phyloP scores from a whole-genome alignment of 768 basidiomycete species.

The Mycena chlorophos region DNA sequence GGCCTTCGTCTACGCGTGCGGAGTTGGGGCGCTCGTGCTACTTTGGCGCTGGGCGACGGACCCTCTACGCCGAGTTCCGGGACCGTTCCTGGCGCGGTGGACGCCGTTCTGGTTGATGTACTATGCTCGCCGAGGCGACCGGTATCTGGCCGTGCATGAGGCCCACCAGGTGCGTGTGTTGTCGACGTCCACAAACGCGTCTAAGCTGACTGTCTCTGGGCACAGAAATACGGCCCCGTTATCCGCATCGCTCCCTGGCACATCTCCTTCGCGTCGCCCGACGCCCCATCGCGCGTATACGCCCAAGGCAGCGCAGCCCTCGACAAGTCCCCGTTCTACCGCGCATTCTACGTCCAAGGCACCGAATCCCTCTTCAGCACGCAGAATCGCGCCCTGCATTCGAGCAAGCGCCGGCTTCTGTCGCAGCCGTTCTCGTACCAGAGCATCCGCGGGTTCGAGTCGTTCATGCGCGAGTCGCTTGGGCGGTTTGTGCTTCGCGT shows the following conservation, averaged over 20 bases:
- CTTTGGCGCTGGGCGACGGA: slow-evolving; percentile 1
- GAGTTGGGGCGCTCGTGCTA: background rate
- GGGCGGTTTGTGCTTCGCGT: slow-evolving; percentile 63
- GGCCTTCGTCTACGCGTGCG: background rate
- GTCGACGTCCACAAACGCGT: background rate
- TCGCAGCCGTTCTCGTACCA: slow-evolving; percentile 83
- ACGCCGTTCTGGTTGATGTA: slow-evolving; percentile 35
- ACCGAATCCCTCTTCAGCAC: slow-evolving; percentile 73
- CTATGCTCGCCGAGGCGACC: slow-evolving; percentile 28
- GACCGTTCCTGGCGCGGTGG: slow-evolving; percentile 32
- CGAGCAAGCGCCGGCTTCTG: slow-evolving; percentile 88
- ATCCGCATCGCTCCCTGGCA: slow-evolving; percentile 76
- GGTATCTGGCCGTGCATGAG: slow-evolving; percentile 32
- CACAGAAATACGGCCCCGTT: slow-evolving; percentile 43
- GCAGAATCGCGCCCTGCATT: slow-evolving; percentile 71
- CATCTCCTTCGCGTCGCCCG: slow-evolving; percentile 75
- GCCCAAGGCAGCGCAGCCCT: slow-evolving; percentile 80
- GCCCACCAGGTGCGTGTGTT: slow-evolving; percentile 27
- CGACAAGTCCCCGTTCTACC: slow-evolving; percentile 68
- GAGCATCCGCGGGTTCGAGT: slow-evolving; percentile 82
- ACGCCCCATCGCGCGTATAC: slow-evolving; percentile 72
- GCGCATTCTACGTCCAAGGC: slow-evolving; percentile 69
- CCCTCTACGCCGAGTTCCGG: slow-evolving; percentile 21
- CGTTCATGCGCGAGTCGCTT: slow-evolving; percentile 65
- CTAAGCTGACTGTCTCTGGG: background rate